These are phyloP conservation scores for Colletotrichum sp. DNA, from an alignment of 2,329 filamentous ascomycete species.

Conservation along the genomic window DNA sequence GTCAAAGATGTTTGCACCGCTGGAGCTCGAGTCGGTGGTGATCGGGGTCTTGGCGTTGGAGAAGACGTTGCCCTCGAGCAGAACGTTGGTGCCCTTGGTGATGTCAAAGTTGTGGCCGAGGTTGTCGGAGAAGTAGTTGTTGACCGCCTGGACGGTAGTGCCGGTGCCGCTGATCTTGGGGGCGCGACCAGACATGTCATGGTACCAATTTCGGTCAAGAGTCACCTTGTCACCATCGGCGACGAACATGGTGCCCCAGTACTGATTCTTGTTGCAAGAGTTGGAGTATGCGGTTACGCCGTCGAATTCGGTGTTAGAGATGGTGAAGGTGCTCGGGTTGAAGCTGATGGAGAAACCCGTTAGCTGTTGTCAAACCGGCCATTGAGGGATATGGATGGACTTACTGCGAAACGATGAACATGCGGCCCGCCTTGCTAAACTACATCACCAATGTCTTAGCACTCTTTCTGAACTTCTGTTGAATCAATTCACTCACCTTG, in stretches of 20 bases:
- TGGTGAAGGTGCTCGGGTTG: slow-evolving; percentile 37
- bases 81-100: slow-evolving; percentile 29
- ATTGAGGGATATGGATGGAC: background rate
- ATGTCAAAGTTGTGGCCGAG: slow-evolving; percentile 50
- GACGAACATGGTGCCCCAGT: slow-evolving; percentile 49
- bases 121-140: slow-evolving; percentile 47
- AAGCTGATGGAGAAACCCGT: background rate
- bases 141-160: slow-evolving; percentile 37
- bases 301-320: slow-evolving; percentile 52
- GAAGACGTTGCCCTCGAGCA: slow-evolving; percentile 52
- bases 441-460: background rate
- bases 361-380: background rate
- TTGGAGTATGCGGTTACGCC: slow-evolving; percentile 46
- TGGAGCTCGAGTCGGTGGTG: slow-evolving; percentile 31
- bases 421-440: background rate
- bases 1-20: slow-evolving; percentile 28
- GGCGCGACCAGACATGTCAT: slow-evolving; percentile 45
- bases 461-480: fast-evolving
- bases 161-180: slow-evolving; percentile 25
- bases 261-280: slow-evolving; percentile 49
- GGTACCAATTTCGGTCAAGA: slow-evolving; percentile 48
- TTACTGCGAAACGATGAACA: background rate
- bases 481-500: slow-evolving; percentile 23
- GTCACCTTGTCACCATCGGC: slow-evolving; percentile 44
- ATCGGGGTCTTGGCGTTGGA: slow-evolving; percentile 41